Percentiles rank a stretch among this genome's conserved stretches.
Conservation (phyloP, 768 basidiomycete genomes). For the Gloeostereum incarnatum region DNA sequence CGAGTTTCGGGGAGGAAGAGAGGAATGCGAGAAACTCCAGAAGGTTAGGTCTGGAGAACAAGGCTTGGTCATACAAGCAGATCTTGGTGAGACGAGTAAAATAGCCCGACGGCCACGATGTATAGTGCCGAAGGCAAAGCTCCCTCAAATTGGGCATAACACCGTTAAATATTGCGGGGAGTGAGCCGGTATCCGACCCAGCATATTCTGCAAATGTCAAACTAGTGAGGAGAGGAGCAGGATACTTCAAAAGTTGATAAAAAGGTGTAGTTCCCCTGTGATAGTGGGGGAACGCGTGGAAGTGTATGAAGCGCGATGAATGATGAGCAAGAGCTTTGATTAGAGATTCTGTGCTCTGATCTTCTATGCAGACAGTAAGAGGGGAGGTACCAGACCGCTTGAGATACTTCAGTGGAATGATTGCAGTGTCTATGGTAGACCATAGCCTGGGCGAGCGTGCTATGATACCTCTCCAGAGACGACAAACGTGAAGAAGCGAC, state of each 20-base stretch:
- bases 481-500: slow-evolving; percentile 5
- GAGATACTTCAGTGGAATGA: slow-evolving; percentile 1
- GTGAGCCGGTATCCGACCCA: slow-evolving; percentile 1
- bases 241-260: not conserved
- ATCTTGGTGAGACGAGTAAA: slow-evolving; percentile 6
- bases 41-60: slow-evolving; percentile 1
- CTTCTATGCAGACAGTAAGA: slow-evolving; percentile 1
- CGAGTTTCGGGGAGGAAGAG: slow-evolving; percentile 3
- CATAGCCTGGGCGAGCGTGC: slow-evolving; percentile 5
- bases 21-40: slow-evolving; percentile 5
- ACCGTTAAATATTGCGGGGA: slow-evolving; percentile 5
- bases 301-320: slow-evolving; percentile 1
- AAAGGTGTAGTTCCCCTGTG: not conserved
- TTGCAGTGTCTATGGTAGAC: slow-evolving; percentile 3
- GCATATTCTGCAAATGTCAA: slow-evolving; percentile 1
- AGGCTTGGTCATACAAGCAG: slow-evolving; percentile 1
- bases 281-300: not conserved
- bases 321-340: slow-evolving; percentile 1
- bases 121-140: slow-evolving; percentile 3
- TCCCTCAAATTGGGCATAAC: slow-evolving; percentile 1
- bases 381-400: slow-evolving; percentile 3
- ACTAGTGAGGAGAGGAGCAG: slow-evolving; percentile 4
- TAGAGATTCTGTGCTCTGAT: not conserved
- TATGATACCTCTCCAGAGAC: slow-evolving; percentile 5
- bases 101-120: slow-evolving; percentile 5